phyloP scores from a whole-genome alignment of 2,329 filamentous ascomycete species.

The Penicillium sp. region DNA sequence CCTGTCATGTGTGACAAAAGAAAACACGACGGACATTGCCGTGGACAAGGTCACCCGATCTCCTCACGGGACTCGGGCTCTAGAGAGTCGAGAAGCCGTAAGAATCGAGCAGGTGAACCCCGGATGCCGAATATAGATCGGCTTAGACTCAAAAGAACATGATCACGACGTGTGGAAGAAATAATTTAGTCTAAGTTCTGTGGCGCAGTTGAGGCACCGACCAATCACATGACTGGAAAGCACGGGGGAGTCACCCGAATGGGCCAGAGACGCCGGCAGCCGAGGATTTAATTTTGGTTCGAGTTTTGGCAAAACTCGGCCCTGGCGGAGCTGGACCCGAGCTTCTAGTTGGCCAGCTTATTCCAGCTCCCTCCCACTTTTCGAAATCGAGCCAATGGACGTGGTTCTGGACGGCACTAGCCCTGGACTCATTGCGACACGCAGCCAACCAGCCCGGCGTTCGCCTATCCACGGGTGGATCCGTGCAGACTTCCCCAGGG shows the following conservation, averaged over 20 bases:
- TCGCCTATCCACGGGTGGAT: constrained; percentile 5
- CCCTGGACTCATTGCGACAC: background rate
- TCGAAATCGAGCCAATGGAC: background rate
- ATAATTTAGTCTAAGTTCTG: background rate
- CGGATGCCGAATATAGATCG: background rate
- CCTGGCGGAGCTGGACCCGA: constrained; percentile 21
- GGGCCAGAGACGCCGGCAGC: constrained; percentile 10
- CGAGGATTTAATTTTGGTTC: background rate
- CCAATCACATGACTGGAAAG: background rate
- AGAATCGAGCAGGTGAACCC: background rate
- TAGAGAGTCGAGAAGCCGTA: background rate
- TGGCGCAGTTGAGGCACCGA: background rate
- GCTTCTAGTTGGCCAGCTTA: constrained; percentile 22
- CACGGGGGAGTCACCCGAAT: background rate
- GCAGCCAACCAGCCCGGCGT: constrained; percentile 1
- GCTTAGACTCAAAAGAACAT: background rate
- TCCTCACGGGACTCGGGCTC: constrained; percentile 7
- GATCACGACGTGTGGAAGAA: constrained; percentile 1
- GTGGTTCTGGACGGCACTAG: background rate
- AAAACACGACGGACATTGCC: constrained; percentile 2
- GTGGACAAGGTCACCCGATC: constrained; percentile 2
- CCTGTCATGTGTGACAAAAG: background rate
- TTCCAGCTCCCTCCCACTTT: background rate
- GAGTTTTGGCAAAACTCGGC: background rate
- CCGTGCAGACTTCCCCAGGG: constrained; percentile 14